Evolutionary conservation across 2,329 filamentous ascomycete genomes (phyloP).

Genomic region (Alternaria solani): DNA sequence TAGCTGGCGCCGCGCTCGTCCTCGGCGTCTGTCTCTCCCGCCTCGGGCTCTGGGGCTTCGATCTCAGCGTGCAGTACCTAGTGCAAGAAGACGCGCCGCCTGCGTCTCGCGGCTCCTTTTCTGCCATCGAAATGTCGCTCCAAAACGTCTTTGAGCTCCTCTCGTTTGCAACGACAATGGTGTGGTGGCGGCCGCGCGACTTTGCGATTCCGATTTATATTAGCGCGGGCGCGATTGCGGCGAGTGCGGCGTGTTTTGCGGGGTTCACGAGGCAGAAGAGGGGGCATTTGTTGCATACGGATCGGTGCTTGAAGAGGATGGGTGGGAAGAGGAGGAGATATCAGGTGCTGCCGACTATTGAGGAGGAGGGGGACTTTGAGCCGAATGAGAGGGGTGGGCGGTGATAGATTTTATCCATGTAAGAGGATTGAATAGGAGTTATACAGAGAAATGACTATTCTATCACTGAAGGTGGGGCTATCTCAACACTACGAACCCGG

Average conservation of each 20-base stretch:
- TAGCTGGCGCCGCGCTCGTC: slow-evolving; percentile 46
- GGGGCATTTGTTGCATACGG: slow-evolving; percentile 59
- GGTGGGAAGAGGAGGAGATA: slow-evolving; percentile 27
- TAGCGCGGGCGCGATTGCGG: slow-evolving; percentile 62
- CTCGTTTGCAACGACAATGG: slow-evolving; percentile 70
- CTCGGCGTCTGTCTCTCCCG: slow-evolving; percentile 52
- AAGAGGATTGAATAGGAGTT: neutral
- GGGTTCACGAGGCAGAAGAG: slow-evolving; percentile 65
- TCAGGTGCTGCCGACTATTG: slow-evolving; percentile 33
- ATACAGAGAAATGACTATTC: neutral
- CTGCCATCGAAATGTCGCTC: slow-evolving; percentile 70
- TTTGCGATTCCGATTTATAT: slow-evolving; percentile 71
- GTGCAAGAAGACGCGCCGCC: slow-evolving; percentile 56
- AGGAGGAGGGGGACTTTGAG: slow-evolving; percentile 27
- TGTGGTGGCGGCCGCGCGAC: slow-evolving; percentile 68
- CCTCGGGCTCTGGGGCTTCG: slow-evolving; percentile 59
- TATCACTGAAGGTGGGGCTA: neutral
- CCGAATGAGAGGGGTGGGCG: neutral
- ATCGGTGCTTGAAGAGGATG: slow-evolving; percentile 29
- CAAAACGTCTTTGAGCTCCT: slow-evolving; percentile 76
- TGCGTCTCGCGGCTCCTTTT: slow-evolving; percentile 69
- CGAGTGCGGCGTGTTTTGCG: slow-evolving; percentile 62
- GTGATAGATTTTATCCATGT: neutral
- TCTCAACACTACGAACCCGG: neutral
- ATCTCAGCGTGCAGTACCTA: slow-evolving; percentile 57